Evolutionary conservation across 1,139 yeast species (phyloP).

Genomic region (Candida tetrigidarum): DNA sequence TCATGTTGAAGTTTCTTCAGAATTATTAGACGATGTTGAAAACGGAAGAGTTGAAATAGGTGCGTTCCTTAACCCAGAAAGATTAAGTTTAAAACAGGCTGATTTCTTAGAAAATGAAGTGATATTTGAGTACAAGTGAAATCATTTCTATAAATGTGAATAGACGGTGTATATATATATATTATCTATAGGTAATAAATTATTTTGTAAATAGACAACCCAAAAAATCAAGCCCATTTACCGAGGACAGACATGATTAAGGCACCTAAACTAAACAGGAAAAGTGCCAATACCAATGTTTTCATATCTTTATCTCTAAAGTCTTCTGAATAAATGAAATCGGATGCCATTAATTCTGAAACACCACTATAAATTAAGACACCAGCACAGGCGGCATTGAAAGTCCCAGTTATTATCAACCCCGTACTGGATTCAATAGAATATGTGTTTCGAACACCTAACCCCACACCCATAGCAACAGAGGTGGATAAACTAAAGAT

Average conservation of each 20-base stretch:
- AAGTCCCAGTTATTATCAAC: slow-evolving; percentile 37
- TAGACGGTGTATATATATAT: neutral
- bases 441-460: slow-evolving; percentile 39
- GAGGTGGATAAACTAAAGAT: slow-evolving; percentile 41
- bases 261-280: slow-evolving; percentile 37
- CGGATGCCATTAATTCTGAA: slow-evolving; percentile 47
- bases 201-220: neutral
- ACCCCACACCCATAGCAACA: slow-evolving; percentile 39
- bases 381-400: slow-evolving; percentile 43
- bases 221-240: slow-evolving; percentile 36
- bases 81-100: slow-evolving; percentile 26
- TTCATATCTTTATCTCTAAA: slow-evolving; percentile 24
- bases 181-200: neutral
- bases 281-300: slow-evolving; percentile 26
- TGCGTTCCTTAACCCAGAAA: slow-evolving; percentile 22
- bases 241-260: slow-evolving; percentile 47
- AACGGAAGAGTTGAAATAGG: slow-evolving; percentile 29
- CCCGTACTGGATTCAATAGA: slow-evolving; percentile 38
- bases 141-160: neutral
- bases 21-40: slow-evolving; percentile 24
- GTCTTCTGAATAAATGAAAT: slow-evolving; percentile 36
- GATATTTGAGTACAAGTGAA: slow-evolving; percentile 21
- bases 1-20: slow-evolving; percentile 27
- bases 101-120: slow-evolving; percentile 41
- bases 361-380: slow-evolving; percentile 41